A percentile compares a stretch with the other conserved stretches of the same genome.
Evolutionary conservation across 208 protist genomes (phyloP).

Genomic region (Wallacemonas collosoma): DNA sequence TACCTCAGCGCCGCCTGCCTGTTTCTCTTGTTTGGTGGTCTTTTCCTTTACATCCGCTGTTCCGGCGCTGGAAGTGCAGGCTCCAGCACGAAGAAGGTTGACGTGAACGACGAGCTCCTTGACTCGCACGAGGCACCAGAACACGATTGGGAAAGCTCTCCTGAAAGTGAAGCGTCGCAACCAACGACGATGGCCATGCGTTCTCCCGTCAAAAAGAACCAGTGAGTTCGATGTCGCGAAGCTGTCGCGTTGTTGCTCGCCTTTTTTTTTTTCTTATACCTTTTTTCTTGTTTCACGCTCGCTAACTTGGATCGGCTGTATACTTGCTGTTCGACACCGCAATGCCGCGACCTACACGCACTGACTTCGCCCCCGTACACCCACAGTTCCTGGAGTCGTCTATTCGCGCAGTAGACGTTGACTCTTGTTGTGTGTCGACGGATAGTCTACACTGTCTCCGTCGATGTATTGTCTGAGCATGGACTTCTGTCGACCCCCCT

Average conservation of each 20-base stretch:
- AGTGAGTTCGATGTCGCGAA: background rate
- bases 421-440: background rate
- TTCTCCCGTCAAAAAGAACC: background rate
- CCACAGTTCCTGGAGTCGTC: too few relatives aligned
- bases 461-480: too few relatives aligned
- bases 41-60: constrained; percentile 2
- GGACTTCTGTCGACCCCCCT: too few relatives aligned
- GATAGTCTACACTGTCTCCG: background rate
- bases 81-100: background rate
- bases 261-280: background rate
- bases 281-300: background rate
- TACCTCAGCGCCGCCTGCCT: constrained; percentile 11
- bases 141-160: constrained; percentile 8
- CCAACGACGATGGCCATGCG: background rate
- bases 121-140: background rate
- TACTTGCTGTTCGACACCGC: too few relatives aligned
- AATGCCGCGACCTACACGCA: too few relatives aligned
- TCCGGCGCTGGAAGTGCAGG: background rate
- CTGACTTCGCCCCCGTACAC: too few relatives aligned
- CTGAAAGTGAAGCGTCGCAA: background rate
- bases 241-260: background rate
- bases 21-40: constrained; percentile 11
- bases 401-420: too few relatives aligned
- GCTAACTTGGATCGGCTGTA: background rate
- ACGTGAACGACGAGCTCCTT: background rate